Conservation (phyloP, 176 grass and related monocot species). For the Avena eriantha region DNA sequence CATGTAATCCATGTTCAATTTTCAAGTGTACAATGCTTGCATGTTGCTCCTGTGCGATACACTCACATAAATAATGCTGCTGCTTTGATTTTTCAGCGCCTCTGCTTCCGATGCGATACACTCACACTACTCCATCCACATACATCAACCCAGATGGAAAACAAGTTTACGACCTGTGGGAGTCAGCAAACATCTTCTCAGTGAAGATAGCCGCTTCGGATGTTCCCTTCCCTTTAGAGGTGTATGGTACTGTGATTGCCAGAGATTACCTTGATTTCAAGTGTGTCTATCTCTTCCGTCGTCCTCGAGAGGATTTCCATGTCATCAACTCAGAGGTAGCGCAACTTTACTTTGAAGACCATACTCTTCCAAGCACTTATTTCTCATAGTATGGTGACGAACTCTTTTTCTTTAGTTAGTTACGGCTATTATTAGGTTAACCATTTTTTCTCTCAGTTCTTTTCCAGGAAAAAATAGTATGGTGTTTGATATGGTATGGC, state of each 20-base stretch:
- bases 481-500: neutral
- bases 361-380: neutral
- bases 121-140: neutral
- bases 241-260: slow-evolving; percentile 19
- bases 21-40: neutral
- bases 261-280: slow-evolving; percentile 19
- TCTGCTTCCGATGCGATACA: slow-evolving; percentile 7
- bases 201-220: neutral
- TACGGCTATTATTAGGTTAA: neutral
- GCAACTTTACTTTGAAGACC: neutral
- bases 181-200: neutral
- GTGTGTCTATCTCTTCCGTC: slow-evolving; percentile 18
- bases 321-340: neutral
- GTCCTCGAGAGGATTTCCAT: slow-evolving; percentile 1
- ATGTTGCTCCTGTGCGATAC: neutral
- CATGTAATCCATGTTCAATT: neutral
- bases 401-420: neutral
- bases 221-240: neutral
- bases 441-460: neutral
- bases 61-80: neutral
- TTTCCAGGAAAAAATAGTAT: neutral
- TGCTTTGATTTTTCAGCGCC: neutral
- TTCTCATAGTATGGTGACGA: neutral
- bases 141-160: neutral
- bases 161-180: neutral